These are phyloP conservation scores for Butyriboletus loyo DNA, from an alignment of 768 basidiomycete species.

Conservation along the genomic window DNA sequence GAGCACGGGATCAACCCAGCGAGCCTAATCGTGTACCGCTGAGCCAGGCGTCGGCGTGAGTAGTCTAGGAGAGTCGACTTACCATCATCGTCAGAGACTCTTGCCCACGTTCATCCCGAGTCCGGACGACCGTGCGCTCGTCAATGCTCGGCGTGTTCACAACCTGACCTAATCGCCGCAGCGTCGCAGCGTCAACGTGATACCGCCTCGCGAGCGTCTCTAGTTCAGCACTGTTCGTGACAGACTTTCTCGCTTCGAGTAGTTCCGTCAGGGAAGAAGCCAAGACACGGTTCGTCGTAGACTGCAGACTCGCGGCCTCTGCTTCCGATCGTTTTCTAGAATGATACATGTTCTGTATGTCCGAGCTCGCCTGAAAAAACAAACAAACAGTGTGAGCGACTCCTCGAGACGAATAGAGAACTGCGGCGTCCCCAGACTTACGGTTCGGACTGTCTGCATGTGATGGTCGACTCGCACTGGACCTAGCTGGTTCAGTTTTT, in stretches of 20 bases:
- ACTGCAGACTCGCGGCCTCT: conserved; percentile 42
- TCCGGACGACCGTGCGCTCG: conserved; percentile 41
- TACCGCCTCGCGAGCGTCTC: conserved; percentile 51
- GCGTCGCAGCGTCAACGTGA: conserved; percentile 48
- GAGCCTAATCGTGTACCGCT: conserved; percentile 16
- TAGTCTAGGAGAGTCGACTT: conserved; percentile 16
- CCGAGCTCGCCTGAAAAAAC: conserved; percentile 19
- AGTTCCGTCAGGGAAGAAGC: conserved; percentile 53
- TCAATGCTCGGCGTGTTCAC: conserved; percentile 67
- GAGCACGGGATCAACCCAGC: conserved; percentile 25
- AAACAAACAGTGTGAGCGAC: background rate
- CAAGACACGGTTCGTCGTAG: conserved; percentile 52
- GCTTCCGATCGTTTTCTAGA: conserved; percentile 54
- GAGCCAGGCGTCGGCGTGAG: background rate
- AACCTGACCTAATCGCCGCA: conserved; percentile 51
- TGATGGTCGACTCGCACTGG: conserved; percentile 69
- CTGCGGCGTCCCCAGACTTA: conserved; percentile 26
- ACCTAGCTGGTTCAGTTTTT: conserved; percentile 62
- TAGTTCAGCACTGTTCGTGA: conserved; percentile 40
- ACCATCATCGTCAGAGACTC: conserved; percentile 53
- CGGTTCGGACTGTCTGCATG: conserved; percentile 48
- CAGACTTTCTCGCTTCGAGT: conserved; percentile 60
- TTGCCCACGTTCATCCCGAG: conserved; percentile 52
- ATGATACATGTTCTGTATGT: conserved; percentile 46
- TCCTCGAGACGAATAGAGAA: background rate